A percentile compares a stretch with the other conserved stretches of the same genome.
phyloP scores from a whole-genome alignment of 2,329 filamentous ascomycete genomes.

The Claviceps pazoutovae region DNA sequence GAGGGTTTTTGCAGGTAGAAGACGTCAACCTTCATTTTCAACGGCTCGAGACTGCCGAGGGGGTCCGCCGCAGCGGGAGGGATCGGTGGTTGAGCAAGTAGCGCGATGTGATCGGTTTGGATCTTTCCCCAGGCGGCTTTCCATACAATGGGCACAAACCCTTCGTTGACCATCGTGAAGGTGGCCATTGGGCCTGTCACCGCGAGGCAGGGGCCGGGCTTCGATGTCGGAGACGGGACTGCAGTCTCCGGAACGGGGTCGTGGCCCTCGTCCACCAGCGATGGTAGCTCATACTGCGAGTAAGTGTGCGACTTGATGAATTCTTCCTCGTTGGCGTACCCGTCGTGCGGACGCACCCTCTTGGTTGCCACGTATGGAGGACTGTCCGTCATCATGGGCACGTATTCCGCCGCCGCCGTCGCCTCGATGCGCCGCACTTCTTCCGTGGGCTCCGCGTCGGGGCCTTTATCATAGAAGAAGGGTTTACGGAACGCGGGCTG shows the following conservation, averaged over 20 bases:
- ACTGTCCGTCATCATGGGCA: background rate
- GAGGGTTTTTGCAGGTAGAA: background rate
- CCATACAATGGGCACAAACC: background rate
- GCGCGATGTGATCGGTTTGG: background rate
- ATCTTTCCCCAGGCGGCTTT: background rate
- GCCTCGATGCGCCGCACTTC: background rate
- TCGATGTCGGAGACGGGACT: background rate
- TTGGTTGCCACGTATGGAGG: background rate
- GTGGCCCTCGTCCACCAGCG: background rate
- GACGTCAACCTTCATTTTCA: background rate
- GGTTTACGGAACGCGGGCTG: background rate
- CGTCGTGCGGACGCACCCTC: background rate
- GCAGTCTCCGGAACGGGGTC: background rate
- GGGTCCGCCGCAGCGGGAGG: background rate
- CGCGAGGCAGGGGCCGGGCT: background rate
- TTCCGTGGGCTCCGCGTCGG: background rate
- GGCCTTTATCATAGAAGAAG: background rate
- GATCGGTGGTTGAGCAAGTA: background rate
- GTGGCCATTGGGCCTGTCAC: background rate
- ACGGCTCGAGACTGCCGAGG: background rate
- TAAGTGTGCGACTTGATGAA: background rate
- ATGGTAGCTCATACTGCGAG: background rate
- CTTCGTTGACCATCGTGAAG: background rate
- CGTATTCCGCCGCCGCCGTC: background rate
- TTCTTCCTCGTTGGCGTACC: background rate